Conservation (phyloP, 2,329 filamentous ascomycete species). For the Calcarisporium arbuscula region DNA sequence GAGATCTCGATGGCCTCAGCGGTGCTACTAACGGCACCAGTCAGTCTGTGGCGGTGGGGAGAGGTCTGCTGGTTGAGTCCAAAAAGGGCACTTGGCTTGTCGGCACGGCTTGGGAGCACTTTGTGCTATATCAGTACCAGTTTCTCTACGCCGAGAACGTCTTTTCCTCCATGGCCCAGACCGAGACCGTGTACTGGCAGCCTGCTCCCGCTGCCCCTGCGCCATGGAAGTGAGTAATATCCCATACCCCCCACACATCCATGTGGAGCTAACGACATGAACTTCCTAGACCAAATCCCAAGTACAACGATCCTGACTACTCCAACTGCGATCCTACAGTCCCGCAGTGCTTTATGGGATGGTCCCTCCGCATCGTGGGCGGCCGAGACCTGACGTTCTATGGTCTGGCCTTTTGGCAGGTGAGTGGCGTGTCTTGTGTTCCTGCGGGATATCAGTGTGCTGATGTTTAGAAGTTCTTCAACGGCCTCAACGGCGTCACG, state of each 20-base stretch:
- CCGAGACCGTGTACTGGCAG: slow-evolving; percentile 39
- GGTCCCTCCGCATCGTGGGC: slow-evolving; percentile 8
- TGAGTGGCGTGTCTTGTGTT: slow-evolving; percentile 7
- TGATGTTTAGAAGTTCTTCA: slow-evolving; percentile 9
- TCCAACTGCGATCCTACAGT: slow-evolving; percentile 12
- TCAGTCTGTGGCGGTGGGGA: slow-evolving; percentile 31
- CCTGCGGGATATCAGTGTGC: slow-evolving; percentile 5
- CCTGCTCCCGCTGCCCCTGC: slow-evolving; percentile 24
- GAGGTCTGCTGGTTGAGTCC: slow-evolving; percentile 39
- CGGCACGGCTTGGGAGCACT: slow-evolving; percentile 46
- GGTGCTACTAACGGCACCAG: slow-evolving; percentile 10
- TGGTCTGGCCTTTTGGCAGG: slow-evolving; percentile 8
- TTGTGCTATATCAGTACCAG: slow-evolving; percentile 46
- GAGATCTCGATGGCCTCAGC: slow-evolving; percentile 39
- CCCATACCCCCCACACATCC: too few relatives aligned
- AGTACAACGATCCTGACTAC: slow-evolving; percentile 14
- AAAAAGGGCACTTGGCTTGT: slow-evolving; percentile 45
- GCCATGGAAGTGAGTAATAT: slow-evolving; percentile 27
- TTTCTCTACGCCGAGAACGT: slow-evolving; percentile 37
- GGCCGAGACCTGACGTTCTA: slow-evolving; percentile 8
- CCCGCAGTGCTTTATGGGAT: slow-evolving; percentile 7
- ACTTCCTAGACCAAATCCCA: slow-evolving; percentile 7
- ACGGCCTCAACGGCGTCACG: slow-evolving; percentile 7
- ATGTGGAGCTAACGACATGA: too few relatives aligned
- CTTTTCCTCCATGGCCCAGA: slow-evolving; percentile 37